phyloP scores from a whole-genome alignment of 2,329 filamentous ascomycete genomes.

The Pestalotiopsis sp. region DNA sequence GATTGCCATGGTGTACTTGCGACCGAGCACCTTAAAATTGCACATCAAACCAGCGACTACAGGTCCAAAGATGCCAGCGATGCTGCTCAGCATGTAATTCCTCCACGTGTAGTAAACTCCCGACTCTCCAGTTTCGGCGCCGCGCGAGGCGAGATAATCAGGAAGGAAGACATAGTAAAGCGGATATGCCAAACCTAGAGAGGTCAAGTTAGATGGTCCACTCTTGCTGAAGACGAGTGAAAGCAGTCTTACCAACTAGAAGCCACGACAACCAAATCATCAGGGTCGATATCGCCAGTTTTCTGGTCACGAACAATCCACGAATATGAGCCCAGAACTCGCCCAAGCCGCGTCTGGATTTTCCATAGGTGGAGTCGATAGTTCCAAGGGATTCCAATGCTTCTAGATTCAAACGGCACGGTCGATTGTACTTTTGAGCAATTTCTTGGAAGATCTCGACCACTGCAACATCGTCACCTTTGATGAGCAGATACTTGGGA shows the following conservation, averaged over 20 bases:
- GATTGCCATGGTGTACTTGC: slow-evolving; percentile 68
- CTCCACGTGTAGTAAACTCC: slow-evolving; percentile 62
- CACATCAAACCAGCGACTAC: slow-evolving; percentile 71
- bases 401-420: slow-evolving; percentile 45
- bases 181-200: slow-evolving; percentile 61
- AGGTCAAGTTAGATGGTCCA: background rate
- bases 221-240: background rate
- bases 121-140: background rate
- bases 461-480: slow-evolving; percentile 53
- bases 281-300: slow-evolving; percentile 61
- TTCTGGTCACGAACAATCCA: slow-evolving; percentile 66
- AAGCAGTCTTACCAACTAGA: slow-evolving; percentile 55
- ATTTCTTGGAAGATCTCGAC: slow-evolving; percentile 44
- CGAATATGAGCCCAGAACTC: slow-evolving; percentile 56
- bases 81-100: slow-evolving; percentile 72
- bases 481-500: slow-evolving; percentile 60
- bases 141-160: background rate
- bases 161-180: slow-evolving; percentile 75
- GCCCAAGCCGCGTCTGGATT: slow-evolving; percentile 32
- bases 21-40: slow-evolving; percentile 58
- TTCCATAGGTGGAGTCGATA: slow-evolving; percentile 39
- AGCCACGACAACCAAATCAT: slow-evolving; percentile 73
- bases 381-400: slow-evolving; percentile 49
- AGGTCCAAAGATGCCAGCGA: slow-evolving; percentile 69
- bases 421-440: slow-evolving; percentile 41